phyloP scores from a whole-genome alignment of 2,329 filamentous ascomycete species.

The Teratosphaeria nubilosa region DNA sequence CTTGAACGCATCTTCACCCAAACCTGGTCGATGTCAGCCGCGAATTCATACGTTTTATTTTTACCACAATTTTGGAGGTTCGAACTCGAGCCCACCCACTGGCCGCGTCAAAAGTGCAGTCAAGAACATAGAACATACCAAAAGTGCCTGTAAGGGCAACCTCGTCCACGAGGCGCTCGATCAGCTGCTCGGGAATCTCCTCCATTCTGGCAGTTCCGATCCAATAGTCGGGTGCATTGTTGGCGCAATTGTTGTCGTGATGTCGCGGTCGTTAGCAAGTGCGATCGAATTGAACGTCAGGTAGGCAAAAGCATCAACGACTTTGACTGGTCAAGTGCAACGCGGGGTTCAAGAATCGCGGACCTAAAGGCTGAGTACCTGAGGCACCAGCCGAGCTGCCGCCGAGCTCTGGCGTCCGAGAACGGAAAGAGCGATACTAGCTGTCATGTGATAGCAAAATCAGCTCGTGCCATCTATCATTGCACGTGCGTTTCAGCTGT shows the following conservation, averaged over 20 bases:
- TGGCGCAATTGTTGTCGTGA: neutral
- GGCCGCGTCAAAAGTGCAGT: neutral
- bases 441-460: neutral
- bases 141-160: slow-evolving; percentile 48
- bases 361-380: no score
- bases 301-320: neutral
- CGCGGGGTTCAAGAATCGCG: neutral
- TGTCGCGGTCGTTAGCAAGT: neutral
- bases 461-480: neutral
- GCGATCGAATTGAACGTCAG: neutral
- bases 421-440: neutral
- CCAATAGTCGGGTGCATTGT: neutral
- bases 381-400: neutral
- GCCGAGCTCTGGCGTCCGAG: neutral
- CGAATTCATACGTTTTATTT: neutral
- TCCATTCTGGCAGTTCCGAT: neutral
- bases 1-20: slow-evolving; percentile 31
- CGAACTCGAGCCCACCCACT: neutral
- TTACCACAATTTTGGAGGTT: neutral
- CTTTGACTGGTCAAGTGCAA: neutral
- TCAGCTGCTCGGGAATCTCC: slow-evolving; percentile 37
- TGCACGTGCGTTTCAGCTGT: neutral
- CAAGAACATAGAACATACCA: slow-evolving; percentile 39
- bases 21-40: slow-evolving; percentile 22
- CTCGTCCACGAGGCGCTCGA: slow-evolving; percentile 49